These are phyloP conservation scores for Ilex asprella DNA, from an alignment of 257 asterid genomes.

Conservation along the genomic window DNA sequence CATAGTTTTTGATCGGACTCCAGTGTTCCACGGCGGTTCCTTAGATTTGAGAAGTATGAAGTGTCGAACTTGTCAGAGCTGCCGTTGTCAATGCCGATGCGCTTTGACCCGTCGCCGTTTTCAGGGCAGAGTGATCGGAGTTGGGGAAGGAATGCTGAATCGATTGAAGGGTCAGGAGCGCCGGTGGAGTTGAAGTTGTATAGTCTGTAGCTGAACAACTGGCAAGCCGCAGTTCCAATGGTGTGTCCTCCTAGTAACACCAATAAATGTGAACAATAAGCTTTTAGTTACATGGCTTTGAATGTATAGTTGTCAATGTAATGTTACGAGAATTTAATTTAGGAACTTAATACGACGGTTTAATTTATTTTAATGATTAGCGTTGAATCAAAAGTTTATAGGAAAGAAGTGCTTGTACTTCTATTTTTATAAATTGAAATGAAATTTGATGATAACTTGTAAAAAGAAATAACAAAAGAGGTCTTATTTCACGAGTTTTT, in stretches of 20 bases:
- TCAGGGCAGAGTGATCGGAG: constrained; percentile 66
- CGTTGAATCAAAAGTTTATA: too few relatives aligned
- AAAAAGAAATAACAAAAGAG: too few relatives aligned
- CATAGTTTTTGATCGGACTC: constrained; percentile 81
- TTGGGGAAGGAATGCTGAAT: constrained; percentile 44
- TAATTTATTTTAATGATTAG: too few relatives aligned
- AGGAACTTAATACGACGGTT: too few relatives aligned
- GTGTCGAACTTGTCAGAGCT: constrained; percentile 51
- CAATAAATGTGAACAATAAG: too few relatives aligned
- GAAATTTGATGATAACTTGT: too few relatives aligned
- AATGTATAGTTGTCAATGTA: too few relatives aligned
- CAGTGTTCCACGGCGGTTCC: constrained; percentile 57
- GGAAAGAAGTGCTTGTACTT: too few relatives aligned
- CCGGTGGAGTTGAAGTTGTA: constrained; percentile 51
- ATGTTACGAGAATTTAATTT: too few relatives aligned
- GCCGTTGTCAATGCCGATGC: constrained; percentile 62
- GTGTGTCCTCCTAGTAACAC: constrained; percentile 59
- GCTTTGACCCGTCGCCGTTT: constrained; percentile 37
- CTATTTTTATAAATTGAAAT: too few relatives aligned
- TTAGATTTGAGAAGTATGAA: constrained; percentile 49
- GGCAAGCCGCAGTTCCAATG: constrained; percentile 77
- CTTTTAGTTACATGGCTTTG: too few relatives aligned
- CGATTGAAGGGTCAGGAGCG: constrained; percentile 59
- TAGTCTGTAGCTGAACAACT: constrained; percentile 64
- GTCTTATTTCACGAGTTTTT: too few relatives aligned